Percentiles rank a stretch among this genome's conserved stretches.
These are phyloP conservation scores for Mortierella sp. DNA, from an alignment of 371 early-diverging fungal genomes.

Conservation along the genomic window DNA sequence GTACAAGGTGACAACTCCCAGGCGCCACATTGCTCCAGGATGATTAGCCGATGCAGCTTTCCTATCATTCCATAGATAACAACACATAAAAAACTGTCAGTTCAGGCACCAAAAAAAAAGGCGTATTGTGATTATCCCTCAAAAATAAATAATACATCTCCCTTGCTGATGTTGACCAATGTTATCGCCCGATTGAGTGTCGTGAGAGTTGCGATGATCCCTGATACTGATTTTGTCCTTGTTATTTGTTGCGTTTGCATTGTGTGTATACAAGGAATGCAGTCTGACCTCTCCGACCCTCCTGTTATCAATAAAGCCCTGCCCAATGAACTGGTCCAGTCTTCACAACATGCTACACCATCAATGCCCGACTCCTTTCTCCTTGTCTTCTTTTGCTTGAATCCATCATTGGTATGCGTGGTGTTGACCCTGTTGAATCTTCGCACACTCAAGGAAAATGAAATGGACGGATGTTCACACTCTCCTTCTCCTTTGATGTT, in stretches of 20 bases:
- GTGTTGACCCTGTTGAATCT: neutral
- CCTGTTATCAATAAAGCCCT: neutral
- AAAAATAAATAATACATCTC: neutral
- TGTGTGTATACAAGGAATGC: neutral
- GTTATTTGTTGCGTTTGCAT: neutral
- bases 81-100: conserved; percentile 1
- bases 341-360: neutral
- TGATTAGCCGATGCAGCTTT: conserved; percentile 81
- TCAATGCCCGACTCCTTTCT: neutral
- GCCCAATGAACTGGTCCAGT: neutral
- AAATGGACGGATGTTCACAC: neutral
- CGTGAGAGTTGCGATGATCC: neutral
- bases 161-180: neutral
- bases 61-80: conserved; percentile 54
- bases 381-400: neutral
- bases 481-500: neutral
- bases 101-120: neutral
- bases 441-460: neutral
- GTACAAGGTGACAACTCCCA: conserved; percentile 81
- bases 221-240: neutral
- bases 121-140: neutral
- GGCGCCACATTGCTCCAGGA: conserved; percentile 83
- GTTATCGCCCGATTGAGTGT: neutral
- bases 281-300: neutral
- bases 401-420: neutral